phyloP scores from a whole-genome alignment of 1,284 basidiomycete species.

The Phaffia rhodozyma region DNA sequence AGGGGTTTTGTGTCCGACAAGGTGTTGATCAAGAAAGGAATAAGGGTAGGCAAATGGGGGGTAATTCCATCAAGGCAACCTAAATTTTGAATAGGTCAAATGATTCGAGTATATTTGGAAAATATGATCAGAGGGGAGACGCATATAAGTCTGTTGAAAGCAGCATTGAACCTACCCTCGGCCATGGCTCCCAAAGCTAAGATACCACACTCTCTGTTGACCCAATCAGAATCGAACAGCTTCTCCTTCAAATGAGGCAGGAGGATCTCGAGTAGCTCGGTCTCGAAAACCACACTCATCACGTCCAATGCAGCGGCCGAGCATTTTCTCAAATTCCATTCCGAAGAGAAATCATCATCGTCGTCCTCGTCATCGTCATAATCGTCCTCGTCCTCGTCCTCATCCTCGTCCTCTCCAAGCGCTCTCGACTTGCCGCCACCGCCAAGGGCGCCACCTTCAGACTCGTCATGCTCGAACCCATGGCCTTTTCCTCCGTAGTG shows the following conservation, averaged over 20 bases:
- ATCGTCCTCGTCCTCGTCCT: constrained; percentile 72
- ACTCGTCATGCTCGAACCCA: constrained; percentile 60
- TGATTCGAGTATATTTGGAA: not conserved
- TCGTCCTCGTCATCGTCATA: constrained; percentile 82
- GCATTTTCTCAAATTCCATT: constrained; percentile 98
- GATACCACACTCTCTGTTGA: constrained; percentile 89
- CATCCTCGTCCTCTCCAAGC: constrained; percentile 42
- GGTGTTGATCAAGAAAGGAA: constrained; percentile 84
- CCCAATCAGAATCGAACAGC: constrained; percentile 86
- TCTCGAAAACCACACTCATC: constrained; percentile 80
- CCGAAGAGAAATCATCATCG: constrained; percentile 91
- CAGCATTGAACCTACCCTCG: constrained; percentile 52
- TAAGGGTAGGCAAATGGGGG: constrained; percentile 80
- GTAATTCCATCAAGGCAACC: constrained; percentile 94
- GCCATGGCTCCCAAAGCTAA: constrained; percentile 95
- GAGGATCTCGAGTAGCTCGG: constrained; percentile 75
- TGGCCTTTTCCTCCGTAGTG: constrained; percentile 74
- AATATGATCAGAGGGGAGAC: not conserved
- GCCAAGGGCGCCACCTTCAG: constrained; percentile 20
- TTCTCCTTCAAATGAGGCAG: constrained; percentile 85
- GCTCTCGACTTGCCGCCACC: constrained; percentile 29
- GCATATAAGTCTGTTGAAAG: not conserved
- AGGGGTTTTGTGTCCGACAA: constrained; percentile 91
- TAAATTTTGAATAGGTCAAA: constrained; percentile 28
- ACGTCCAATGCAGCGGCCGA: constrained; percentile 96